Evolutionary conservation across 2,329 filamentous ascomycete genomes (phyloP).

Genomic region (Sclerotinia glacialis): DNA sequence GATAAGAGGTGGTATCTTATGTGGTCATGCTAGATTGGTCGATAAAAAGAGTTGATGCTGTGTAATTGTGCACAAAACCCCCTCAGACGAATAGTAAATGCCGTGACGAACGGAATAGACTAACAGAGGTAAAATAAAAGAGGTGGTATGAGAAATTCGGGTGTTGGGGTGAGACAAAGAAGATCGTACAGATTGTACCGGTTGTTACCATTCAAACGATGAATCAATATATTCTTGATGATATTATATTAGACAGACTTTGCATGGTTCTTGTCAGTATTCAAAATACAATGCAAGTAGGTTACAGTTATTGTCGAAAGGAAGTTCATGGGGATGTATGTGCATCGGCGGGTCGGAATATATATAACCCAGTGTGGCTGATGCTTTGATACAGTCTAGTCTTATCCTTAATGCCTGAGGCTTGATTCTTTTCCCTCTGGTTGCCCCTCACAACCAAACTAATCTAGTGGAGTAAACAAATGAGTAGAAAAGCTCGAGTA

Average conservation of each 20-base stretch:
- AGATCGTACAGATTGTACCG: neutral
- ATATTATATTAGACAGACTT: neutral
- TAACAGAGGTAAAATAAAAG: neutral
- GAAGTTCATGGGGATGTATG: neutral
- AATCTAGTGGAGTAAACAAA: slow-evolving; percentile 22
- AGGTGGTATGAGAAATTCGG: neutral
- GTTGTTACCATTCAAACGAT: neutral
- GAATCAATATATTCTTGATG: slow-evolving; percentile 12
- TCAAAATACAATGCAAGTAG: neutral
- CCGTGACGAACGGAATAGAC: neutral
- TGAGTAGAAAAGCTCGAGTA: slow-evolving; percentile 19
- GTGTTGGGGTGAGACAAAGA: neutral
- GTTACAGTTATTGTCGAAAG: too few species aligned
- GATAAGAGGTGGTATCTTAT: slow-evolving; percentile 21
- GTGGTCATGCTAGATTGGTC: slow-evolving; percentile 27
- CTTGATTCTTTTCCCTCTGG: too few species aligned
- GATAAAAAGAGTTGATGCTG: slow-evolving; percentile 9
- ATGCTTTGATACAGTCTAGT: neutral
- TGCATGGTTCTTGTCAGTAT: slow-evolving; percentile 7
- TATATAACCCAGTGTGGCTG: too few species aligned
- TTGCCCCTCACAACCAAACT: slow-evolving; percentile 22
- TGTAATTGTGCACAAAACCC: slow-evolving; percentile 17
- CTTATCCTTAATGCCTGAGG: slow-evolving; percentile 19
- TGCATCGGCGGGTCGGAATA: slow-evolving; percentile 14
- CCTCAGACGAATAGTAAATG: slow-evolving; percentile 1